Evolutionary conservation across 2,329 filamentous ascomycete species (phyloP), one percentile per base, ranked within the genome.

Genomic region (Fusarium sp.): DNA sequence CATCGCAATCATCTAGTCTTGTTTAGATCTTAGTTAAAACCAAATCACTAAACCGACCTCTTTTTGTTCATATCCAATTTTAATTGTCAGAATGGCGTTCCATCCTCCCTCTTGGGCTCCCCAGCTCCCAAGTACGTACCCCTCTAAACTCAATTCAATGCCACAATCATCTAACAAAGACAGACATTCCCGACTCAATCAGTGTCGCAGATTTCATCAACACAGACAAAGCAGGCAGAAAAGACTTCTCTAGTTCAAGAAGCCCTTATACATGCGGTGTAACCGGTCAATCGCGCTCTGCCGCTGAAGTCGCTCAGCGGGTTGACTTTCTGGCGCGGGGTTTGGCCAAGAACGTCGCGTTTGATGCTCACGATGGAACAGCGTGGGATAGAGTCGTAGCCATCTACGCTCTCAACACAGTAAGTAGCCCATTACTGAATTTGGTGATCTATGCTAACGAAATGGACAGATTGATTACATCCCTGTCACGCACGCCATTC

Each of bases 321-420:
- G 87, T 91, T 8, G 90, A 94, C 43, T 84, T 83, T 53, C 84
- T 96, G 10, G 87, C 93, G n/a, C 87, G 91, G 52, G 90, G 87
- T 14, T 81, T 97, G 30, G 86, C 58, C 5, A 71, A 88, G 42
- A 89, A 91, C 76, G 88, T 92, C 70, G 89, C 88, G 29, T 93
- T 92, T 85, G 79, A 86, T 38, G 88, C 91, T 3, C 91, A 92
- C 63, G 79, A 89, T 55, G 92, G 91, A 16, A 88, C 88, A 0
- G 91, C 94, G 75, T 96, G 91, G 90, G 92, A 96, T 73, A 94
- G 94, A 78, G 91, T 95, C 20, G 83, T 93, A 43, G 91, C 85
- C 2, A 83, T 95, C 30, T 97, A 93, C 81, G 90, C 91, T 8
- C 80, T 94, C 59, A 97, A 97, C 77, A 93, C 92, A 18, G 91